Conservation (phyloP, 164 flowering plant species). For the Stephania cephalantha region DNA sequence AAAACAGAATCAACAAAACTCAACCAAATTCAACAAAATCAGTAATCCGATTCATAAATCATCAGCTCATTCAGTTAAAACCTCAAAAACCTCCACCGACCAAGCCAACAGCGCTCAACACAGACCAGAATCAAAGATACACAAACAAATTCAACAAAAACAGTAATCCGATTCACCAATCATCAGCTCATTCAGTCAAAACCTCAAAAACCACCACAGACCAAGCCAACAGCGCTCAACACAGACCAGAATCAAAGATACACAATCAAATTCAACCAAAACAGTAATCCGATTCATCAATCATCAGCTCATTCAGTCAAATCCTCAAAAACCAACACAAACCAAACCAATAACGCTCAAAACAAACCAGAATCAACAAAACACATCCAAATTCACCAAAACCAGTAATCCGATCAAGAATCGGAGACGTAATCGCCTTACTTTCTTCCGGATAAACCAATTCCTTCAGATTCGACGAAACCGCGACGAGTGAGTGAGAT, state of each 20-base stretch:
- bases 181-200: not conserved
- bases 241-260: not conserved
- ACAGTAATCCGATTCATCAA: not conserved
- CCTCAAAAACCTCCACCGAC: not conserved
- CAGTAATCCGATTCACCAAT: not conserved
- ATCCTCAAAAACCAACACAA: not conserved
- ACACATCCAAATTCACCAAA: not conserved
- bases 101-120: not conserved
- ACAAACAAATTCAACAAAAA: not conserved
- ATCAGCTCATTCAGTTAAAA: not conserved
- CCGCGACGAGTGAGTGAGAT: slow-evolving; percentile 13
- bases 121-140: not conserved
- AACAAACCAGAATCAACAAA: not conserved
- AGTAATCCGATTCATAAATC: not conserved
- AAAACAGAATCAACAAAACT: not conserved
- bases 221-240: not conserved
- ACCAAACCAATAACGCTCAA: not conserved
- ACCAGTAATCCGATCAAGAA: not conserved
- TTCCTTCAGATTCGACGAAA: not conserved
- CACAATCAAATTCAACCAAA: not conserved
- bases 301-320: not conserved
- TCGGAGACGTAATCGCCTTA: slow-evolving; percentile 1
- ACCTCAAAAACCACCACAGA: not conserved
- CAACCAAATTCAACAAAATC: not conserved
- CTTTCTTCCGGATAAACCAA: slow-evolving; percentile 14